A percentile compares a stretch with the other conserved stretches of the same genome.
phyloP scores from a whole-genome alignment of 768 basidiomycete genomes.

The Astraeus odoratus region DNA sequence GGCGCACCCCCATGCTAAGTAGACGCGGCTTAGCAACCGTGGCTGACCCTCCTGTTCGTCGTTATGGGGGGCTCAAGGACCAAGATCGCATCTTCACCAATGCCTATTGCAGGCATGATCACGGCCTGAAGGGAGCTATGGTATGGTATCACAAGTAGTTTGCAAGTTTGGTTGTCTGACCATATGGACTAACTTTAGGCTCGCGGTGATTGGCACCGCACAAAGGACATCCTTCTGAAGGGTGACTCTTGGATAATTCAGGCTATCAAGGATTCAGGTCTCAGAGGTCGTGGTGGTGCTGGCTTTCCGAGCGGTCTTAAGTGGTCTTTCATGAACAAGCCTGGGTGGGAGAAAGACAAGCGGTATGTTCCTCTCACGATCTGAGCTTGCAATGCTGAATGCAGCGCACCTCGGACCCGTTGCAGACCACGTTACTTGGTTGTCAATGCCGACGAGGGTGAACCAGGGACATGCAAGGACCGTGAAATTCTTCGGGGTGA shows the following conservation, averaged over 20 bases:
- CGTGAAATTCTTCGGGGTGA: slow-evolving; percentile 97
- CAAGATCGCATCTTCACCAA: slow-evolving; percentile 95
- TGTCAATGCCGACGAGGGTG: slow-evolving; percentile 97
- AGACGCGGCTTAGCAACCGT: slow-evolving; percentile 55
- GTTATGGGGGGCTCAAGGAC: slow-evolving; percentile 92
- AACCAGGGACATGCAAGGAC: slow-evolving; percentile 98
- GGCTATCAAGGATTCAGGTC: slow-evolving; percentile 90
- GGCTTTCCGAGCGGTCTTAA: slow-evolving; percentile 96
- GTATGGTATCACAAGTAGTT: slow-evolving; percentile 36
- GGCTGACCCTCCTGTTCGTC: slow-evolving; percentile 78
- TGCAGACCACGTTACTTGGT: slow-evolving; percentile 88
- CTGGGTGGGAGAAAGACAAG: slow-evolving; percentile 93
- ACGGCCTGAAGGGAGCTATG: slow-evolving; percentile 87
- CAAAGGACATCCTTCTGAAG: slow-evolving; percentile 92
- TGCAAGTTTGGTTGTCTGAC: neutral
- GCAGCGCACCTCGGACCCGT: neutral
- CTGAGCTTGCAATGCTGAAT: neutral
- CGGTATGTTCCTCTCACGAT: slow-evolving; percentile 37
- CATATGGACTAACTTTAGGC: slow-evolving; percentile 37
- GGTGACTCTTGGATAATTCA: slow-evolving; percentile 98
- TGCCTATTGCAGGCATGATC: slow-evolving; percentile 80
- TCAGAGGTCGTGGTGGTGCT: slow-evolving; percentile 93
- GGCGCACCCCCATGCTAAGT: slow-evolving; percentile 9
- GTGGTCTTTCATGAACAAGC: slow-evolving; percentile 99
- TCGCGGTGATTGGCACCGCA: slow-evolving; percentile 97